Conservation (phyloP, 2,329 filamentous ascomycete species). For the Fusarium burgessii region DNA sequence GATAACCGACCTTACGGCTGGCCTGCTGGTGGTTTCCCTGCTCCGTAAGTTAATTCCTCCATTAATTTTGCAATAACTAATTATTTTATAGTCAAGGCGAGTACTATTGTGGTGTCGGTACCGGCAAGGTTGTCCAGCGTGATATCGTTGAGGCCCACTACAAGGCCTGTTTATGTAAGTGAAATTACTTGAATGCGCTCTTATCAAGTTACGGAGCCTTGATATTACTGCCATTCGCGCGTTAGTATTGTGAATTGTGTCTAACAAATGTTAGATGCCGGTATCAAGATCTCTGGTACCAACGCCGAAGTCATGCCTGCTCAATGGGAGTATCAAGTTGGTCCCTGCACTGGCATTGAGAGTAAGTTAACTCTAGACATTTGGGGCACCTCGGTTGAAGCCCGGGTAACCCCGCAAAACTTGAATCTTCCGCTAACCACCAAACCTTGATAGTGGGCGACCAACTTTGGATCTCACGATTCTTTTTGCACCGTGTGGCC, state of each 20-base stretch:
- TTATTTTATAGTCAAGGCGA: conserved; percentile 50
- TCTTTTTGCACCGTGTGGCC: conserved; percentile 87
- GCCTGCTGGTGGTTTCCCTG: conserved; percentile 80
- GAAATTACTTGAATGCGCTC: background rate
- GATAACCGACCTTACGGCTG: conserved; percentile 88
- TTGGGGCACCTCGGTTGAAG: background rate
- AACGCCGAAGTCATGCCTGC: conserved; percentile 99
- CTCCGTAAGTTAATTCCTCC: conserved; percentile 62
- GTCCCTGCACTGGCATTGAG: conserved; percentile 86
- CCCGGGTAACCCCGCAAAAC: background rate
- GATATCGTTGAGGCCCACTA: conserved; percentile 86
- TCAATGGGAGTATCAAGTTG: conserved; percentile 98
- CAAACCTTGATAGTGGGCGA: conserved; percentile 76
- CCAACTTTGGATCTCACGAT: conserved; percentile 89
- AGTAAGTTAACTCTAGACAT: conserved; percentile 64
- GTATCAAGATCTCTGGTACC: conserved; percentile 95
- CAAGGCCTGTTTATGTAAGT: conserved; percentile 74
- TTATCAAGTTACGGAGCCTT: background rate
- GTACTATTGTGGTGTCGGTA: conserved; percentile 88
- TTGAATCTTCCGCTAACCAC: conserved; percentile 43
- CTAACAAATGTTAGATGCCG: conserved; percentile 63
- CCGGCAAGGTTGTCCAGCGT: conserved; percentile 96
- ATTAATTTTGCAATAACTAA: conserved; percentile 22
- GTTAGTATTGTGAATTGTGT: background rate
- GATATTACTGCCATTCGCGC: background rate